Base-by-base conservation (phyloP, 805 yeast species). In the Saccharomycopsis sp. region DNA sequence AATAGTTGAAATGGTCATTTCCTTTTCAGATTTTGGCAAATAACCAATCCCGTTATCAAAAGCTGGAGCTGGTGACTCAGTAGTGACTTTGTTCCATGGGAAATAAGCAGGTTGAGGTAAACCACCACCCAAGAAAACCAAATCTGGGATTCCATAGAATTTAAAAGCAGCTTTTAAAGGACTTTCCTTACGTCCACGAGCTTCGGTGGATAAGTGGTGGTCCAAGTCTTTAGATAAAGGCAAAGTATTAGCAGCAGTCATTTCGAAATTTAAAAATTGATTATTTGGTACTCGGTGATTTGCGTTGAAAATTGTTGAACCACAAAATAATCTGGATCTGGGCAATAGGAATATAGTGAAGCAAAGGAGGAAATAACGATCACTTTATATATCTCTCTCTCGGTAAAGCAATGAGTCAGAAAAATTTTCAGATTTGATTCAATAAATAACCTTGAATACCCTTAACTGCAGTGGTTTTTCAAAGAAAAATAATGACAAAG, bases 81-180 rank as follows among this genome's bases (percentile, higher is more conserved):
- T 79, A 18, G 69, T 58, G 43, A 89, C 58, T 49, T 76, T 73
- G 53, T 87, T 85, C 72, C 89, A 85, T 33, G 98, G 97, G 72
- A 89, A 89, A 62, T 84, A 82, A 48, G 82, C 89, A 20, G 95
- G 66, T 58, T 85, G 64, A 12, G 98, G 98, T 52, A 89, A 72
- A 5, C 98, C 98, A 52, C 97, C 98, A 41, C 96, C 97, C 41
- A 89, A 72, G 57, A 87, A 88, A 42, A 86, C 77, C 55, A 92
- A 68, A 39, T 79, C 74, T 26, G 95, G 95, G 48, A 74, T 70
- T 32, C 66, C 64, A 54, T 66, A 80, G 65, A 82, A 80, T 56
- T 76, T 76, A 68, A 89, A 85, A 14, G 94, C 94, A 30, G 75
- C 63, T 64, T 92, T 89, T 61, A 89, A 70, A 12, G 85, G 79